These are phyloP conservation scores for Penicillium sp. DNA, from an alignment of 2,329 filamentous ascomycete species.

Conservation along the genomic window DNA sequence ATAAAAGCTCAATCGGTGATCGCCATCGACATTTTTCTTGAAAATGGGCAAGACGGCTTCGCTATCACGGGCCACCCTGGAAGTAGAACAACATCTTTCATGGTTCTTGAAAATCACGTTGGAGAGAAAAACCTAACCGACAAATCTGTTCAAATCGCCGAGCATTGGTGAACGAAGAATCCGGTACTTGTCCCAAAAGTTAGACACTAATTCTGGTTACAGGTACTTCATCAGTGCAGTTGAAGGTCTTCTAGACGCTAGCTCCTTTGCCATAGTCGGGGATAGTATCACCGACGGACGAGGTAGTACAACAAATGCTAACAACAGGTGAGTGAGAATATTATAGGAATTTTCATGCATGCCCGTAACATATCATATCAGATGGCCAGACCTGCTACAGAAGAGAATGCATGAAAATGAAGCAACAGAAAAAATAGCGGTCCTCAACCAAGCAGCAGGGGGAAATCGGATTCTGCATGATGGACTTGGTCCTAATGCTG, in stretches of 20 bases:
- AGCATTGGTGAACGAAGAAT: conserved; percentile 46
- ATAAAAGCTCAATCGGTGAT: conserved; percentile 58
- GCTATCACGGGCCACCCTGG: conserved; percentile 68
- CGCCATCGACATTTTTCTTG: conserved; percentile 63
- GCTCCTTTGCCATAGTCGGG: conserved; percentile 61
- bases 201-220: conserved; percentile 27
- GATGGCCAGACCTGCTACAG: conserved; percentile 64
- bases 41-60: conserved; percentile 59
- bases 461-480: conserved; percentile 69
- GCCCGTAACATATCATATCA: no score
- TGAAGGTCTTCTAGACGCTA: conserved; percentile 57
- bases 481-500: conserved; percentile 64
- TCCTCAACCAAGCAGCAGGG: conserved; percentile 69
- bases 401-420: conserved; percentile 54
- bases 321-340: conserved; percentile 52
- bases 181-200: no score
- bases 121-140: conserved; percentile 52
- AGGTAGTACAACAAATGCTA: conserved; percentile 62
- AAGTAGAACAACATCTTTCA: conserved; percentile 65
- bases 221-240: conserved; percentile 65
- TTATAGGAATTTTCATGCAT: no score
- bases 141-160: conserved; percentile 38
- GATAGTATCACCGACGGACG: conserved; percentile 70
- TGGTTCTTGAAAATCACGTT: conserved; percentile 62
- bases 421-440: conserved; percentile 54